Evolutionary conservation across 2,329 filamentous ascomycete species (phyloP).

Genomic region (Magnaporthiopsis rhizophila): DNA sequence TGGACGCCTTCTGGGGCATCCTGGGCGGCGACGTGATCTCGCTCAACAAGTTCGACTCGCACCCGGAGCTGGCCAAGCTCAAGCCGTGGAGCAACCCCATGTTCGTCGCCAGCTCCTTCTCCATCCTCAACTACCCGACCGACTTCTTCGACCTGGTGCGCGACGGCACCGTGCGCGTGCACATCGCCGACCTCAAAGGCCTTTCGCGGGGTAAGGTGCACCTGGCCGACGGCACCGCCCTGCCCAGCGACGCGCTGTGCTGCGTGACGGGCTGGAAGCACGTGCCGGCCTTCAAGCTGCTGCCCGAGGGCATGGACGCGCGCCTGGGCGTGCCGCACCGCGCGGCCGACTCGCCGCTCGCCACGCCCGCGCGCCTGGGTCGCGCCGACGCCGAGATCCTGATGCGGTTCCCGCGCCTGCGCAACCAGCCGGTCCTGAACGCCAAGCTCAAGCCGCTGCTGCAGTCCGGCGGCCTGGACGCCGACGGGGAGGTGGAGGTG

Average conservation of each 20-base stretch:
- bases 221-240: slow-evolving; percentile 37
- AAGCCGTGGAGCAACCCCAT: slow-evolving; percentile 43
- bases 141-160: slow-evolving; percentile 50
- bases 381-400: slow-evolving; percentile 46
- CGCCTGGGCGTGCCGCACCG: slow-evolving; percentile 42
- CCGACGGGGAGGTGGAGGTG: slow-evolving; percentile 21
- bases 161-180: slow-evolving; percentile 41
- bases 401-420: slow-evolving; percentile 42
- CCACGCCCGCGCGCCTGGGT: slow-evolving; percentile 29
- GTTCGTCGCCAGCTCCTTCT: slow-evolving; percentile 46
- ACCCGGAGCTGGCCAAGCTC: slow-evolving; percentile 44
- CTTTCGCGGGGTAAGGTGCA: slow-evolving; percentile 38
- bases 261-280: slow-evolving; percentile 54
- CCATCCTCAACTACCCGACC: slow-evolving; percentile 52
- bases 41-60: slow-evolving; percentile 44
- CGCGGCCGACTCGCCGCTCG: slow-evolving; percentile 15
- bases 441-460: slow-evolving; percentile 35
- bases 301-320: slow-evolving; percentile 35
- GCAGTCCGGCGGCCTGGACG: slow-evolving; percentile 13
- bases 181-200: slow-evolving; percentile 41
- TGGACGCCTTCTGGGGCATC: slow-evolving; percentile 49
- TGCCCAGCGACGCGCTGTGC: slow-evolving; percentile 43
- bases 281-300: slow-evolving; percentile 42
- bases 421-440: slow-evolving; percentile 41
- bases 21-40: slow-evolving; percentile 47